Evolutionary conservation across 352 stramenopile species (phyloP).

Genomic region (Phytophthora tubulina): DNA sequence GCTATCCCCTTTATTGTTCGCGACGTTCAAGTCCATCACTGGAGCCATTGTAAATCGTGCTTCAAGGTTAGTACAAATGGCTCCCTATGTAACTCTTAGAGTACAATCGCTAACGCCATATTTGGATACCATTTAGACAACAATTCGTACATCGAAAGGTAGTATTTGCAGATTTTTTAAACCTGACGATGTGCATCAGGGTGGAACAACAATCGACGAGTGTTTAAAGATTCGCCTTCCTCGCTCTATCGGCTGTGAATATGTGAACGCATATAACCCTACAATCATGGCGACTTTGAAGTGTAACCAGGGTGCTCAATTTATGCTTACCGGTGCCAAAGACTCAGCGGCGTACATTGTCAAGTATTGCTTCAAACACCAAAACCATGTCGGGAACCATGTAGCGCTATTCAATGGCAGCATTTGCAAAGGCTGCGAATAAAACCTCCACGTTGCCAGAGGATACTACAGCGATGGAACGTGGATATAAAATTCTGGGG

Average conservation of each 20-base stretch:
- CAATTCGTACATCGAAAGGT: conserved; percentile 19
- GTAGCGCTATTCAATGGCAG: conserved; percentile 17
- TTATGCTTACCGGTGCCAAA: conserved; percentile 25
- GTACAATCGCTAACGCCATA: too few species aligned
- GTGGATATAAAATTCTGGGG: conserved; percentile 18
- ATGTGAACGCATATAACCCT: conserved; percentile 39
- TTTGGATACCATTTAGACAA: neutral
- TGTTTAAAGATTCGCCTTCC: conserved; percentile 1
- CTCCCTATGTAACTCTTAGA: too few species aligned
- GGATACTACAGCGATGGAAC: conserved; percentile 12
- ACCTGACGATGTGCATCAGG: conserved; percentile 9
- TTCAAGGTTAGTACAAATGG: conserved; percentile 20
- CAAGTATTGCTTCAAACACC: conserved; percentile 44
- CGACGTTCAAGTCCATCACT: too few species aligned
- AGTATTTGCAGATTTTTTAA: conserved; percentile 36
- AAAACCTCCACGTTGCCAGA: conserved; percentile 7
- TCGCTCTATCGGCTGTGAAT: conserved; percentile 28
- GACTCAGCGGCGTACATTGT: conserved; percentile 36
- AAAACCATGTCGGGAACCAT: conserved; percentile 40
- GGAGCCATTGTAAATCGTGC: conserved; percentile 12
- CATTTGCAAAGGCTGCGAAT: conserved; percentile 19
- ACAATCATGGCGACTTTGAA: conserved; percentile 25
- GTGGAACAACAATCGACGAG: neutral
- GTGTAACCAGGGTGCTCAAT: conserved; percentile 43
- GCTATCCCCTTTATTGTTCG: too few species aligned